Evolutionary conservation across 768 basidiomycete genomes (phyloP).

Genomic region (Multifurca ochricompacta): DNA sequence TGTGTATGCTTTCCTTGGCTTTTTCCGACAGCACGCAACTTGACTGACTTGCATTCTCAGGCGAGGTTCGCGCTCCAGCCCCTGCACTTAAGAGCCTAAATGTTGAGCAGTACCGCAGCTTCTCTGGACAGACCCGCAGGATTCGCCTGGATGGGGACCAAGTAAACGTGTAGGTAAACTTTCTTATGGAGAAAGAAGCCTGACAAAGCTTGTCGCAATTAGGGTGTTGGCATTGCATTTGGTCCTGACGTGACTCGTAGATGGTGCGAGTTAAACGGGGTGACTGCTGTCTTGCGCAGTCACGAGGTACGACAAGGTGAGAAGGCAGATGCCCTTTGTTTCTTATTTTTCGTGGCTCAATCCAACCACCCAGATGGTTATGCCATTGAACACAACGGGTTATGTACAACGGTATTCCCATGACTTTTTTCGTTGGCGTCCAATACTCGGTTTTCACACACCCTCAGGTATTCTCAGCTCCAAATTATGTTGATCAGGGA

Average conservation of each 20-base stretch:
- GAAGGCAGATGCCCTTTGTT: constrained; percentile 20
- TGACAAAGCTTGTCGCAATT: constrained; percentile 17
- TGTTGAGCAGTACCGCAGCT: constrained; percentile 39
- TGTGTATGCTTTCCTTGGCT: constrained; percentile 63
- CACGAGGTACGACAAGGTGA: constrained; percentile 92
- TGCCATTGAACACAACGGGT: constrained; percentile 87
- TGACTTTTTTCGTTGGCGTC: not conserved
- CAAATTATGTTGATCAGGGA: constrained; percentile 89
- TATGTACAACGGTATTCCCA: constrained; percentile 67
- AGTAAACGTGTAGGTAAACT: constrained; percentile 76
- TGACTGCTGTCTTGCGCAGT: constrained; percentile 86
- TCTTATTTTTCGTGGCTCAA: not conserved
- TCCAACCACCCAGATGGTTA: constrained; percentile 61
- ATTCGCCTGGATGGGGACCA: constrained; percentile 80
- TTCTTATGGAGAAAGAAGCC: constrained; percentile 4
- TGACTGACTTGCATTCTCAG: constrained; percentile 30
- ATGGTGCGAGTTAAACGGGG: constrained; percentile 83
- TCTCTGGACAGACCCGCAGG: constrained; percentile 96
- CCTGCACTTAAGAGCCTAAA: not conserved
- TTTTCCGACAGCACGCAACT: not conserved
- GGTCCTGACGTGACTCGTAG: constrained; percentile 88
- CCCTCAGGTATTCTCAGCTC: constrained; percentile 83
- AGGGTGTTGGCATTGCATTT: constrained; percentile 95
- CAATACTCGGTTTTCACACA: constrained; percentile 6
- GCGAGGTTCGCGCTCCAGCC: constrained; percentile 43